Evolutionary conservation across 371 early-diverging fungal genomes (phyloP), one percentile per base, ranked within the genome.

Genomic region (Mortierella sp.): DNA sequence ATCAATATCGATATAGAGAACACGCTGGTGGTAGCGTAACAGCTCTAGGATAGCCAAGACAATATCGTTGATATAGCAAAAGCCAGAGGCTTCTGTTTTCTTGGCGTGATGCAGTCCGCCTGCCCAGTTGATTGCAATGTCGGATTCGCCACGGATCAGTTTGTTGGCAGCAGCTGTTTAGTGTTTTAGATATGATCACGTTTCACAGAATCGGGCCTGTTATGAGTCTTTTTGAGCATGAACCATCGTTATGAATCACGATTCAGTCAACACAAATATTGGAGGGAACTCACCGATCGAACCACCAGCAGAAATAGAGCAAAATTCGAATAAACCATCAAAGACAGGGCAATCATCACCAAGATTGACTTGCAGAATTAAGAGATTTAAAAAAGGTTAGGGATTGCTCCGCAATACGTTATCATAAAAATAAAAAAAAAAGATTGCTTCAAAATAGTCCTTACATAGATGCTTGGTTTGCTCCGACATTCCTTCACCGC

Each of bases 51-150:
- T 98, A 2, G 93, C 97, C 99, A 1, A 99, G 99, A 98, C 98
- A 82, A 99, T 99, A 76, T 99, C 99, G 86, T 99, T 99, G 31
- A 99, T 95, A 85, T 99, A 99, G 84, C 99, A 99, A 84, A 99
- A 99, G 0, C 99, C 99, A 57, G 95, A 94, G 0, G 99, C 99
- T 78, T 96, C 98, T 28, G 87, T 85, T 84, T 96, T 96, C 82
- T 98, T 98, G 17, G 99, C 99, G 84, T 99, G 99, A 84, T 99
- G 99, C 60, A 99, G 88, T 0, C 99, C 99, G 53, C 99, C 99
- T 7, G 96, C 91, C 99, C 99, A 99, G 83, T 99, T 99, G 70
- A 99, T 94, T 17, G 96, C 96, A 69, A 99, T 94, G 73, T 99
- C 99, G 10, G 95, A 88, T 58, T 95, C 94, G 10, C 94, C 95